Conservation (phyloP, 2,329 filamentous ascomycete species). For the Aspergillus unguis region DNA sequence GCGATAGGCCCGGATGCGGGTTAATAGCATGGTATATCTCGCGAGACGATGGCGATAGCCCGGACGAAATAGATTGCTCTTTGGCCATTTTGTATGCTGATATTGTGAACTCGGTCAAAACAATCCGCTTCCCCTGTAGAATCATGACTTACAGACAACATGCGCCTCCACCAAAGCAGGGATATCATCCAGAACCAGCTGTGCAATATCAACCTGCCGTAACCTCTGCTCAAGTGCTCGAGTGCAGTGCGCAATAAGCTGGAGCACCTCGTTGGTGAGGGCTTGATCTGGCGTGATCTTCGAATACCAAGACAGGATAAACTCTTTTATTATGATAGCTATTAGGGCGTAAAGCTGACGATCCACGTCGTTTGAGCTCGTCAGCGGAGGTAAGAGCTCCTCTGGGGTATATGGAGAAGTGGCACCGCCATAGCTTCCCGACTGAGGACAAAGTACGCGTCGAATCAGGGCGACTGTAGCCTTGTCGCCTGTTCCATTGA, state of each 20-base stretch:
- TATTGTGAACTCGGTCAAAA: slow-evolving; percentile 18
- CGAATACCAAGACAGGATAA: slow-evolving; percentile 87
- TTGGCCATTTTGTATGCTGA: slow-evolving; percentile 71
- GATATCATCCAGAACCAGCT: slow-evolving; percentile 80
- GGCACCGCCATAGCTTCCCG: slow-evolving; percentile 40
- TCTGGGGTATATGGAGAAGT: slow-evolving; percentile 66
- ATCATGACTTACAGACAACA: slow-evolving; percentile 60
- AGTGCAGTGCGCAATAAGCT: slow-evolving; percentile 89
- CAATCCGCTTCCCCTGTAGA: not conserved
- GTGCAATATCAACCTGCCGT: slow-evolving; percentile 76
- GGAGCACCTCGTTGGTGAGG: slow-evolving; percentile 83
- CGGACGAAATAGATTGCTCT: slow-evolving; percentile 55
- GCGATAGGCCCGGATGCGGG: slow-evolving; percentile 75
- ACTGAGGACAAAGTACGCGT: slow-evolving; percentile 74
- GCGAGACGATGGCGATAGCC: slow-evolving; percentile 60
- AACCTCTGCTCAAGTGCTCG: slow-evolving; percentile 82
- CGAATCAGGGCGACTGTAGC: slow-evolving; percentile 79
- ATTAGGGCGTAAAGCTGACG: slow-evolving; percentile 89
- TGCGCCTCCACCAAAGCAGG: slow-evolving; percentile 78
- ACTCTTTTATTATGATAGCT: slow-evolving; percentile 83
- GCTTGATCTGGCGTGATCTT: slow-evolving; percentile 87
- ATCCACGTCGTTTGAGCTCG: slow-evolving; percentile 91
- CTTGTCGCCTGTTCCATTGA: slow-evolving; percentile 64
- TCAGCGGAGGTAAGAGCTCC: slow-evolving; percentile 82
- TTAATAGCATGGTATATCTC: slow-evolving; percentile 79